These are phyloP conservation scores for Tricholoma furcatifolium DNA, from an alignment of 768 basidiomycete species.

Conservation along the genomic window DNA sequence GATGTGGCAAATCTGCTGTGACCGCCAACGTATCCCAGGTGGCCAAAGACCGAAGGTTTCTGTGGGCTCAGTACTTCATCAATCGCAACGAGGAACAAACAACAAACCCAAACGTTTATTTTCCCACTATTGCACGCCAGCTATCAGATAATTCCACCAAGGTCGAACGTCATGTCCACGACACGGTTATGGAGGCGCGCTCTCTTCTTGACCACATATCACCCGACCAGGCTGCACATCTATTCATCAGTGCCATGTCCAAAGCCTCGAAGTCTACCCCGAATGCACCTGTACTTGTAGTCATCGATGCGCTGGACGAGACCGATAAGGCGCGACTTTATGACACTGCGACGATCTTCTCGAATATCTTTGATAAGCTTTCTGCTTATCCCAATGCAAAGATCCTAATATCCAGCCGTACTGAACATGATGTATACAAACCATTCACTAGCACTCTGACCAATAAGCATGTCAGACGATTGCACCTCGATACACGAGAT, in stretches of 20 bases:
- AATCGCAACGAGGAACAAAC: background rate
- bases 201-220: conserved; percentile 9
- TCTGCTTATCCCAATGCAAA: conserved; percentile 5
- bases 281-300: too few relatives aligned
- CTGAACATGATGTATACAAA: conserved; percentile 11
- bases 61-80: background rate
- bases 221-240: conserved; percentile 8
- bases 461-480: conserved; percentile 7
- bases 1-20: background rate
- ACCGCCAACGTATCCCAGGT: background rate
- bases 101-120: background rate
- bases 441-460: conserved; percentile 8
- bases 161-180: conserved; percentile 6
- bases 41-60: background rate
- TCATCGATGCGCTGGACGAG: too few relatives aligned
- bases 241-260: conserved; percentile 12
- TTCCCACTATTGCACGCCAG: too few relatives aligned
- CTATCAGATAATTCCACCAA: background rate
- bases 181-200: background rate
- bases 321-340: too few relatives aligned
- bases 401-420: conserved; percentile 14
- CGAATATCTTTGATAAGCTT: conserved; percentile 4
- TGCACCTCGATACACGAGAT: too few relatives aligned
- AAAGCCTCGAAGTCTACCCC: conserved; percentile 3
- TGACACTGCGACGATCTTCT: too few relatives aligned